A percentile compares a stretch with the other conserved stretches of the same genome.
These are phyloP conservation scores for Turnera subulata DNA, from an alignment of 345 rosid genomes.

Conservation along the genomic window DNA sequence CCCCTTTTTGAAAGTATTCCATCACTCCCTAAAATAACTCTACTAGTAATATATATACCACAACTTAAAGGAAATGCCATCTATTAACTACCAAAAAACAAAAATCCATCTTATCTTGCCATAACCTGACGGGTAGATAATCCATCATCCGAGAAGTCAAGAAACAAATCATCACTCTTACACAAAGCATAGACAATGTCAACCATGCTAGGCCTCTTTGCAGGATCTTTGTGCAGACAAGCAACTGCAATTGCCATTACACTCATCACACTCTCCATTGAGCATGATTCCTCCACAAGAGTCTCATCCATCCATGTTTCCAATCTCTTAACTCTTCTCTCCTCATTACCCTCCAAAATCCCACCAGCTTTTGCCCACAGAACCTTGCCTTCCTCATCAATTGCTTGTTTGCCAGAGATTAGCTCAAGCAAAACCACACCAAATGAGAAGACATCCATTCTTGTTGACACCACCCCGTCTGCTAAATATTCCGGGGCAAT, in stretches of 20 bases:
- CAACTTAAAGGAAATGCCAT: not conserved
- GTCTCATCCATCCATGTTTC: slow-evolving; percentile 39
- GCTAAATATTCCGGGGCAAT: slow-evolving; percentile 63
- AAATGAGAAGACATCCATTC: slow-evolving; percentile 65
- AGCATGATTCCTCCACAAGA: slow-evolving; percentile 30
- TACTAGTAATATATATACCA: not conserved
- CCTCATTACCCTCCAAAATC: slow-evolving; percentile 38
- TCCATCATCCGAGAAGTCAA: slow-evolving; percentile 43
- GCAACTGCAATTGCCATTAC: slow-evolving; percentile 46
- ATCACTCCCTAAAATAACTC: no score
- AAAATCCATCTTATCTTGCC: slow-evolving; percentile 34
- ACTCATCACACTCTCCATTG: slow-evolving; percentile 46
- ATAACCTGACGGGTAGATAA: slow-evolving; percentile 16
- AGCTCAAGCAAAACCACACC: slow-evolving; percentile 74
- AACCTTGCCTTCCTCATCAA: slow-evolving; percentile 43
- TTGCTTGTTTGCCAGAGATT: slow-evolving; percentile 47
- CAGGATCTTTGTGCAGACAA: slow-evolving; percentile 48
- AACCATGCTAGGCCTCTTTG: slow-evolving; percentile 59
- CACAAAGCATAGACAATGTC: slow-evolving; percentile 57
- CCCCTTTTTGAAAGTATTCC: no score
- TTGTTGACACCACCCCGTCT: slow-evolving; percentile 61
- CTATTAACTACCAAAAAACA: not conserved
- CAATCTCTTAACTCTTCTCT: slow-evolving; percentile 27
- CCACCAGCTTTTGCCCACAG: slow-evolving; percentile 36
- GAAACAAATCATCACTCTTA: slow-evolving; percentile 46